Percentiles rank a stretch among this genome's conserved stretches.
phyloP scores from a whole-genome alignment of 176 grass and related monocot species.

The Paspalum vaginatum region DNA sequence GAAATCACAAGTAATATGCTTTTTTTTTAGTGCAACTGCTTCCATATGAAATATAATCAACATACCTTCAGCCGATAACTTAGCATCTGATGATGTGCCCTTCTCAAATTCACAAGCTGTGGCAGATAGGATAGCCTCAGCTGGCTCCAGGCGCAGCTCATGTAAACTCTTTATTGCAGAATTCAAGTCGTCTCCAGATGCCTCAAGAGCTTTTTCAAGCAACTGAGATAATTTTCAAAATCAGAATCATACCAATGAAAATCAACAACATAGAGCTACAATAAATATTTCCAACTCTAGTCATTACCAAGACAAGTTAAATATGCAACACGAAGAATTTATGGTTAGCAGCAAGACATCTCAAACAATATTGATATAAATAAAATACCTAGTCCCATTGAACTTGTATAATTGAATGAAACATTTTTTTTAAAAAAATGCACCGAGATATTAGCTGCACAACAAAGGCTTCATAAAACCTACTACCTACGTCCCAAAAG shows the following conservation, averaged over 20 bases:
- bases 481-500: too few relatives aligned
- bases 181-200: conserved; percentile 83
- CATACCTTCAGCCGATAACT: conserved; percentile 56
- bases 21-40: neutral
- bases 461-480: neutral
- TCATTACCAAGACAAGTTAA: neutral
- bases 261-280: neutral
- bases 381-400: neutral
- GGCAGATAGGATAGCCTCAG: conserved; percentile 42
- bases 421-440: neutral
- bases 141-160: conserved; percentile 58
- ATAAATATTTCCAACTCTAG: too few relatives aligned
- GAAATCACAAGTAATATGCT: neutral
- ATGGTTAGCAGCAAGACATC: neutral
- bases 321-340: neutral
- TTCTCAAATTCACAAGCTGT: conserved; percentile 45
- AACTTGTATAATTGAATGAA: neutral
- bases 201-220: conserved; percentile 78
- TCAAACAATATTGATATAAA: neutral
- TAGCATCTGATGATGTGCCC: conserved; percentile 38
- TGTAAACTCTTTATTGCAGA: conserved; percentile 74
- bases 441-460: neutral
- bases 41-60: conserved; percentile 20
- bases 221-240: conserved; percentile 58
- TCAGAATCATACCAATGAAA: neutral